These are phyloP conservation scores for Fusarium equiseti DNA, from an alignment of 2,329 filamentous ascomycete genomes.

Conservation along the genomic window DNA sequence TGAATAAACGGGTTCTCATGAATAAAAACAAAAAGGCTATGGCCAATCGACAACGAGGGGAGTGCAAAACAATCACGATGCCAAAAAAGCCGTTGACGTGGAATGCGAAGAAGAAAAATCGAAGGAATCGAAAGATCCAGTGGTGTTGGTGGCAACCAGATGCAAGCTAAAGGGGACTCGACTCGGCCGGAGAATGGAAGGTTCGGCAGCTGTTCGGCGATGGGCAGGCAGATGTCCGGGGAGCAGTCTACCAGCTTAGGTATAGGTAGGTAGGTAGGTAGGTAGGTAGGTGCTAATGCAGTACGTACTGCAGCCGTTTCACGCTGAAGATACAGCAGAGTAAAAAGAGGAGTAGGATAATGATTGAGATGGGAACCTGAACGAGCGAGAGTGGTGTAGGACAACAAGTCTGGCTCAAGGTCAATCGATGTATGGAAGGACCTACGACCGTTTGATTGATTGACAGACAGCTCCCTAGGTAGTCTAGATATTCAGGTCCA, in stretches of 20 bases:
- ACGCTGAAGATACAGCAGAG: not conserved
- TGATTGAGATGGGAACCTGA: constrained; percentile 13
- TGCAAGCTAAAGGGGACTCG: constrained; percentile 42
- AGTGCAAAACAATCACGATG: constrained; percentile 10
- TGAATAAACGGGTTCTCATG: constrained; percentile 5
- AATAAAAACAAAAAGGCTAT: constrained; percentile 3
- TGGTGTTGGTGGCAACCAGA: constrained; percentile 32
- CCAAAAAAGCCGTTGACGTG: constrained; percentile 20
- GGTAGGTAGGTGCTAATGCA: not conserved
- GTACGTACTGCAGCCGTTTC: not conserved
- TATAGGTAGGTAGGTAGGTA: not conserved
- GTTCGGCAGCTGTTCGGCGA: constrained; percentile 35
- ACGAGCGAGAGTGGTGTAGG: constrained; percentile 31
- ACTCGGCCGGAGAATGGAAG: constrained; percentile 41
- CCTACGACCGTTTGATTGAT: not conserved
- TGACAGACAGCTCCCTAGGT: not conserved
- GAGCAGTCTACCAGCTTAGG: not conserved
- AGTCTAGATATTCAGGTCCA: not conserved
- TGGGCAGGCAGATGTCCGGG: constrained; percentile 2
- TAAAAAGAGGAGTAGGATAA: not conserved
- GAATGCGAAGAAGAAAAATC: constrained; percentile 27
- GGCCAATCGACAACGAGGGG: constrained; percentile 9
- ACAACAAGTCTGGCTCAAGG: not conserved
- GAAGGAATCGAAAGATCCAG: constrained; percentile 27
- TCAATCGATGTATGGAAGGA: not conserved